A percentile compares a stretch with the other conserved stretches of the same genome.
Conservation (phyloP, 345 rosid genomes). For the Eucalyptus cladocalyx region DNA sequence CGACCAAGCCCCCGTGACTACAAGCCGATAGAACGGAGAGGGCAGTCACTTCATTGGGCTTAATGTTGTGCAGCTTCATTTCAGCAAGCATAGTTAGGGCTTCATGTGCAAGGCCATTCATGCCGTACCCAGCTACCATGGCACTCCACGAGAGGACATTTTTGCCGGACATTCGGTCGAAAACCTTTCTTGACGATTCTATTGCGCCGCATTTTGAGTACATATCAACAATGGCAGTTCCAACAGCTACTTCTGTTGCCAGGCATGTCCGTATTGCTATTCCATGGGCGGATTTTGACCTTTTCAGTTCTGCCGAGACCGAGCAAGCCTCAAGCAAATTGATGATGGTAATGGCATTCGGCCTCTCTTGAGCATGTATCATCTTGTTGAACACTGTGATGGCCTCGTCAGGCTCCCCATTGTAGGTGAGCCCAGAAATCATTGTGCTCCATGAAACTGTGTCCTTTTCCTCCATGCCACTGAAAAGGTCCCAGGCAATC, state of each 20-base stretch:
- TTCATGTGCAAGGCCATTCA: constrained; percentile 45
- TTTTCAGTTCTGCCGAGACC: constrained; percentile 34
- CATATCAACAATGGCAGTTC: constrained; percentile 54
- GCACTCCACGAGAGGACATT: constrained; percentile 60
- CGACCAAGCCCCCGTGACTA: constrained; percentile 58
- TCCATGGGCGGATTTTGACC: constrained; percentile 66
- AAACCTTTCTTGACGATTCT: constrained; percentile 35
- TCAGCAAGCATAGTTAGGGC: constrained; percentile 35
- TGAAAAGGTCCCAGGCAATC: constrained; percentile 30
- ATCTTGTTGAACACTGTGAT: constrained; percentile 31
- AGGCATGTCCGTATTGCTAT: constrained; percentile 45
- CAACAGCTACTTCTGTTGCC: constrained; percentile 34
- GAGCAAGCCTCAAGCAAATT: constrained; percentile 64
- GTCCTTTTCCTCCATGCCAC: constrained; percentile 16
- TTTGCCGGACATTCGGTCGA: constrained; percentile 27
- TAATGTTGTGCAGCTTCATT: constrained; percentile 37
- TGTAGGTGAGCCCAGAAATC: constrained; percentile 44
- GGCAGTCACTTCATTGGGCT: constrained; percentile 41
- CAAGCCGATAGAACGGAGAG: constrained; percentile 64
- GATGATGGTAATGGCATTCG: constrained; percentile 27
- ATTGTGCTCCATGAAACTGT: constrained; percentile 60
- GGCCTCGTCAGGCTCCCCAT: constrained; percentile 48
- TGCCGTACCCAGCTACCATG: constrained; percentile 58
- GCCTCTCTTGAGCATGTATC: constrained; percentile 18
- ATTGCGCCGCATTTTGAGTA: constrained; percentile 56